Base-by-base conservation (phyloP, 345 rosid genomes). In the Ceriops tagal region DNA sequence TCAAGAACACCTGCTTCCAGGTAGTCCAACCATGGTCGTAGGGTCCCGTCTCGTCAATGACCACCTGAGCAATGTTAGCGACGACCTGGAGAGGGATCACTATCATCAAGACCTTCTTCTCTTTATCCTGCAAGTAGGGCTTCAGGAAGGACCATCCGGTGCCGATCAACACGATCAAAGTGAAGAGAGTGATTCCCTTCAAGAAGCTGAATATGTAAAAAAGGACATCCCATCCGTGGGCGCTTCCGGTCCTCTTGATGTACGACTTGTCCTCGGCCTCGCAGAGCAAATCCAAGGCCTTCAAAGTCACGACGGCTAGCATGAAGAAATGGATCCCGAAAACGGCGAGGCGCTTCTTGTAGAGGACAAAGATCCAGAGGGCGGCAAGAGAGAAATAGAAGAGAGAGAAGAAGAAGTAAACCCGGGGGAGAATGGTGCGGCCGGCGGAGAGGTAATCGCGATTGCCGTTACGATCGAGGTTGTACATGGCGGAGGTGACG, bases 131-230 rank as follows among this genome's bases (percentile, higher is more conserved):
- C 81, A 95, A 66, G 75, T 83, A 95, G 4, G 99, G 99, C 71
- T 95, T 95, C 88, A 95, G 75, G 75, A 95, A 89, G 39, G 99
- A 89, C 97, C 99, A 95, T 1, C 99, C 97, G 0, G 99, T 92
- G 0, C 96, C 97, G 31, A 95, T 95, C 89, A 95, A 74, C 68
- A 92, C 99, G 73, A 95, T 95, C 73, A 95, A 57, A 20, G 96
- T 89, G 80, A 95, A 95, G 9, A 95, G 86, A 34, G 83, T 83
- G 76, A 95, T 86, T 9, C 99, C 99, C 72, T 95, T 95, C 52
- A 95, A 76, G 82, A 95, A 95, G 61, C 92, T 95, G 80, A 95
- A 92, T 3, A 95, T 89, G 72, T 95, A 95, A 70, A 95, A 95
- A 79, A 92, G 51, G 53, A 95, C 92, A 75, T 95, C 99, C 99